A percentile compares a stretch with the other conserved stretches of the same genome.
phyloP scores from a whole-genome alignment of 768 basidiomycete species.

The Mrakia gelida region DNA sequence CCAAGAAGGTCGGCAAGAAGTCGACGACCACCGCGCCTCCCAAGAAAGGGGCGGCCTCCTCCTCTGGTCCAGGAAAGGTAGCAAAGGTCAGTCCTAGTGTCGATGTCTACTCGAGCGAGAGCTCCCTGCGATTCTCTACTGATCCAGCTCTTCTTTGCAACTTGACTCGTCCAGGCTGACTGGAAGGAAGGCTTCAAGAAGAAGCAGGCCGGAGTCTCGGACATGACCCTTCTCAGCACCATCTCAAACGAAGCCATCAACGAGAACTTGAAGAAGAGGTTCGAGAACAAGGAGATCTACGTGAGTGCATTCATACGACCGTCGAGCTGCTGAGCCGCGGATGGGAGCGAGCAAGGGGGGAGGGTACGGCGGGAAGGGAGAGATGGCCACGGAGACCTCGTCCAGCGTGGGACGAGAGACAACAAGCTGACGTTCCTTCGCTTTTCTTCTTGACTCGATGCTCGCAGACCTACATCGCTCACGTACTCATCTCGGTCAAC shows the following conservation, averaged over 20 bases:
- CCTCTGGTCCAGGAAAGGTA: constrained; percentile 31
- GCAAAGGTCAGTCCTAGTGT: constrained; percentile 33
- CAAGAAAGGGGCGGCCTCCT: constrained; percentile 32
- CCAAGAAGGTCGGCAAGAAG: constrained; percentile 46
- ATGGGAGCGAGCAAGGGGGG: background rate
- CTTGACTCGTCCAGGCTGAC: constrained; percentile 63
- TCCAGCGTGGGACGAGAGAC: background rate
- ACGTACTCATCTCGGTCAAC: constrained; percentile 97
- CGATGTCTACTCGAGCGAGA: background rate
- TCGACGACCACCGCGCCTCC: constrained; percentile 38
- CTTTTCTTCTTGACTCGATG: background rate
- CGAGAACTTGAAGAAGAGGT: constrained; percentile 94
- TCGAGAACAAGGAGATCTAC: constrained; percentile 92
- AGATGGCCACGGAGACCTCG: background rate
- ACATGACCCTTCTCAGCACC: constrained; percentile 95
- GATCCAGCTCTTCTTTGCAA: background rate
- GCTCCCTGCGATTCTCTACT: background rate
- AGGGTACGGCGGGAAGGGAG: background rate
- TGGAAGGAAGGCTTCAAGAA: constrained; percentile 99
- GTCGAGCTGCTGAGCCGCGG: background rate
- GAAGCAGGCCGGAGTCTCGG: constrained; percentile 94
- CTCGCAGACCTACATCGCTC: constrained; percentile 83
- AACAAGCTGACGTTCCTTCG: background rate
- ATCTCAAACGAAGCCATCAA: constrained; percentile 98
- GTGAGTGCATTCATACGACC: constrained; percentile 37